Percentiles rank a stretch among this genome's conserved stretches.
Evolutionary conservation across 345 rosid species (phyloP).

Genomic region (Murraya koenigii): DNA sequence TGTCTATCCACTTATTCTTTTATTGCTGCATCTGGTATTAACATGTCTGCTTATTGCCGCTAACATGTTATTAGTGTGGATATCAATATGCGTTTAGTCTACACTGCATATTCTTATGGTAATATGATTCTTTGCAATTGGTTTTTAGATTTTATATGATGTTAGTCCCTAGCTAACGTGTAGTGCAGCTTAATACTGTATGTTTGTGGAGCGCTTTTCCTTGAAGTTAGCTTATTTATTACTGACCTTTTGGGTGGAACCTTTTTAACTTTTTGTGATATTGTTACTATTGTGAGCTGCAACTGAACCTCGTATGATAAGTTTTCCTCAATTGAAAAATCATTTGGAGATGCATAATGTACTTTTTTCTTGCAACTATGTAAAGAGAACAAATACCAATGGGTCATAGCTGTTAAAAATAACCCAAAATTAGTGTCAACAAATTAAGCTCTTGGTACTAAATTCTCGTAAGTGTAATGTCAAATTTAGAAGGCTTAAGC

Average conservation of each 20-base stretch:
- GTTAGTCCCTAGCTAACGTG: not conserved
- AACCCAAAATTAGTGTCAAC: not conserved
- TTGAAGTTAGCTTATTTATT: not conserved
- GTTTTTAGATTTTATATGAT: not conserved
- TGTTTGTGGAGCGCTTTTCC: not conserved
- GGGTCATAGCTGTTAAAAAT: not conserved
- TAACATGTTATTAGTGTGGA: not conserved
- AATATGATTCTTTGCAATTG: not conserved
- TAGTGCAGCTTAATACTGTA: not conserved
- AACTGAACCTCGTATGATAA: slow-evolving; percentile 10
- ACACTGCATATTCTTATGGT: not conserved
- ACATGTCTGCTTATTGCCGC: not conserved
- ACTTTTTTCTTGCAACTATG: not conserved
- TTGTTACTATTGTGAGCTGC: slow-evolving; percentile 23
- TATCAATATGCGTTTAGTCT: not conserved
- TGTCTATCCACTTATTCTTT: not conserved
- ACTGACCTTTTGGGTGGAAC: slow-evolving; percentile 6
- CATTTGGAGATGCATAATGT: not conserved
- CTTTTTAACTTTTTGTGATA: slow-evolving; percentile 9
- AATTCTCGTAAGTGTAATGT: not conserved
- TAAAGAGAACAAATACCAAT: not conserved
- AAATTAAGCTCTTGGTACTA: not conserved
- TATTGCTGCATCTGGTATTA: not conserved
- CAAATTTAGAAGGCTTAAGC: not conserved
- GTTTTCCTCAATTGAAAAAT: slow-evolving; percentile 5